A percentile compares a stretch with the other conserved stretches of the same genome.
Conservation (phyloP, 768 basidiomycete species). For the Agrocybe praecox region DNA sequence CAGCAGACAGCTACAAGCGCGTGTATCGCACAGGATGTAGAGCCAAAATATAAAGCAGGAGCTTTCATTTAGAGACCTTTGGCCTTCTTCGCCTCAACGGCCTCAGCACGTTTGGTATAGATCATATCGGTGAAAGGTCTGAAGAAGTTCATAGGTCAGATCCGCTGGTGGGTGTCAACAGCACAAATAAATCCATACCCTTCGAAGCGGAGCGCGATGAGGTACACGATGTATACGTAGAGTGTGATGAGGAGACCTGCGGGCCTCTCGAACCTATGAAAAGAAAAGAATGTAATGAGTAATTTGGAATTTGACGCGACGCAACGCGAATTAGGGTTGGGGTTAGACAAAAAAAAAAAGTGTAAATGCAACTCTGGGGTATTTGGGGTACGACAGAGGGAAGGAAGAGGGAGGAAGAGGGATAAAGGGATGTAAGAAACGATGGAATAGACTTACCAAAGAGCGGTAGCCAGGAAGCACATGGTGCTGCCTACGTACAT, state of each 20-base stretch:
- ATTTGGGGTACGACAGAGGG: not conserved
- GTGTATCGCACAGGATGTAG: too few species aligned
- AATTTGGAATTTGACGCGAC: not conserved
- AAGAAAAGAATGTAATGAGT: conserved; percentile 2
- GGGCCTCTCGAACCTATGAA: conserved; percentile 77
- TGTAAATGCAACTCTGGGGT: not conserved
- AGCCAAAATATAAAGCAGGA: too few species aligned
- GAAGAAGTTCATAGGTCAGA: not conserved
- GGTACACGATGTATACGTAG: conserved; percentile 84
- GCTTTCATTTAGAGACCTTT: conserved; percentile 21
- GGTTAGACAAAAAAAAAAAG: not conserved
- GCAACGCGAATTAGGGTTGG: too few species aligned
- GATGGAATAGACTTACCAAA: conserved; percentile 61
- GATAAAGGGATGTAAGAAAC: not conserved
- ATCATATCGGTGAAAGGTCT: conserved; percentile 86
- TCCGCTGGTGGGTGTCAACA: not conserved
- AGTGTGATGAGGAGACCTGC: conserved; percentile 79
- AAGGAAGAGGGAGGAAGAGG: not conserved
- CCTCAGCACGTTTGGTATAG: conserved; percentile 59
- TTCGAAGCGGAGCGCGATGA: conserved; percentile 85
- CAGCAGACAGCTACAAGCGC: too few species aligned
- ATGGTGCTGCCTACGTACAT: conserved; percentile 98
- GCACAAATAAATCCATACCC: conserved; percentile 58
- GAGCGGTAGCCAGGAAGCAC: conserved; percentile 82
- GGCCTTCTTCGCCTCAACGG: conserved; percentile 32